Evolutionary conservation across 164 flowering plant species (phyloP).

Genomic region (Magnolia sinica): DNA sequence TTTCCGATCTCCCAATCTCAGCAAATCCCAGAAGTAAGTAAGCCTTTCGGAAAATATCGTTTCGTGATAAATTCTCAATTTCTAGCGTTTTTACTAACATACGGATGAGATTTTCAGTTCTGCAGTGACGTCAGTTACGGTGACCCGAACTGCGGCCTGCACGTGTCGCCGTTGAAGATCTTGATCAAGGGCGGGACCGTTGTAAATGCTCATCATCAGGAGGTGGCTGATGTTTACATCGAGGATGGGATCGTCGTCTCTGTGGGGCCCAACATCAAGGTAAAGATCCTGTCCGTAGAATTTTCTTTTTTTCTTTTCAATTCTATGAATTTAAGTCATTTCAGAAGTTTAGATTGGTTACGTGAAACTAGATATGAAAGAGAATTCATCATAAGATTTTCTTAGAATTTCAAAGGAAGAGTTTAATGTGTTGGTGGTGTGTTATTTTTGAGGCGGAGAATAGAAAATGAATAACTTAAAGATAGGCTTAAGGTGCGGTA

Average conservation of each 20-base stretch:
- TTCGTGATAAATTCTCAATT: background rate
- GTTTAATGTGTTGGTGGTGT: no score
- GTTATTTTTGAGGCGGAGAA: no score
- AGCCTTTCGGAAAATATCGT: background rate
- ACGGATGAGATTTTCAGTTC: conserved; percentile 34
- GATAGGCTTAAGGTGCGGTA: no score
- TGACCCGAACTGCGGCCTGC: conserved; percentile 39
- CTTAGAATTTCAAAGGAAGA: no score
- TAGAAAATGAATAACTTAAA: no score
- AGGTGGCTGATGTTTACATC: conserved; percentile 89
- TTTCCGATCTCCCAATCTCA: conserved; percentile 14
- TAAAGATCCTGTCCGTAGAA: conserved; percentile 11
- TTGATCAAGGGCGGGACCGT: conserved; percentile 94
- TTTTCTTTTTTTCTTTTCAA: background rate
- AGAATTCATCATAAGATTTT: no score
- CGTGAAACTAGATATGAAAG: background rate
- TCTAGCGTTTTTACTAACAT: background rate
- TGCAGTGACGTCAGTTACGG: conserved; percentile 50
- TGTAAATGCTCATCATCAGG: conserved; percentile 84
- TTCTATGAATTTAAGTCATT: background rate
- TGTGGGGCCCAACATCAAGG: conserved; percentile 69
- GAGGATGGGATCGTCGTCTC: conserved; percentile 82
- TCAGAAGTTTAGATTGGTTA: background rate
- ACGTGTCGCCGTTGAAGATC: conserved; percentile 41
- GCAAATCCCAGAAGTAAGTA: conserved; percentile 19